These are phyloP conservation scores for Jaapia argillacea DNA, from an alignment of 768 basidiomycete genomes.

Conservation along the genomic window DNA sequence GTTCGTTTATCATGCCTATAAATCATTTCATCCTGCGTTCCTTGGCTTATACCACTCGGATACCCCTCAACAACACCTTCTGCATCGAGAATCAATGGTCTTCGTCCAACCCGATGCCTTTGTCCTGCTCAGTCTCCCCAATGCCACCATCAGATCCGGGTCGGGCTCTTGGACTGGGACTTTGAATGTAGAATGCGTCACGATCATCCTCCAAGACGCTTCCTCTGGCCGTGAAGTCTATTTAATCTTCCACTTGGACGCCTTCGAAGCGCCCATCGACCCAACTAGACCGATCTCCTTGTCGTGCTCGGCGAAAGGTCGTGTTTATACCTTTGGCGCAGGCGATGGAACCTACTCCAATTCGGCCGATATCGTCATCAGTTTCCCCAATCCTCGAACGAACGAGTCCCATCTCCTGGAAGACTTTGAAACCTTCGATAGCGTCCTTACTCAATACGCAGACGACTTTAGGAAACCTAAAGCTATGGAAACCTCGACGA, in stretches of 20 bases:
- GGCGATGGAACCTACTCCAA: conserved; percentile 18
- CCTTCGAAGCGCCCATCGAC: conserved; percentile 50
- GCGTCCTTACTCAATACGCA: conserved; percentile 57
- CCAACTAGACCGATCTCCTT: conserved; percentile 39
- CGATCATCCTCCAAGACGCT: conserved; percentile 25
- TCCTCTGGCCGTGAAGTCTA: conserved; percentile 45
- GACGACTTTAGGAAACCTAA: conserved; percentile 25
- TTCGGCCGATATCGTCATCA: conserved; percentile 15
- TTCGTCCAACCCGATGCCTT: neutral
- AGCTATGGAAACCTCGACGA: conserved; percentile 24
- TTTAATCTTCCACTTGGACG: conserved; percentile 50
- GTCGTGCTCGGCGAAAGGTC: conserved; percentile 21
- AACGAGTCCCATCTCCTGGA: conserved; percentile 30
- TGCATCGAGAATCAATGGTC: too few species aligned
- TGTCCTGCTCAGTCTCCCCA: neutral
- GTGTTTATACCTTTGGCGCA: conserved; percentile 37
- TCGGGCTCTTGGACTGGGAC: conserved; percentile 25
- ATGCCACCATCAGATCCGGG: neutral
- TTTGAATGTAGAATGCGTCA: conserved; percentile 55
- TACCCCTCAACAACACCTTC: too few species aligned
- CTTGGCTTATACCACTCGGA: too few species aligned
- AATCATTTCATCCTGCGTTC: too few species aligned
- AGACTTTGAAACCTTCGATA: conserved; percentile 56
- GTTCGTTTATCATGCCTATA: too few species aligned
- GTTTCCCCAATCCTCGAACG: conserved; percentile 15